These are phyloP conservation scores for Viola odorata DNA, from an alignment of 345 rosid species.

Conservation along the genomic window DNA sequence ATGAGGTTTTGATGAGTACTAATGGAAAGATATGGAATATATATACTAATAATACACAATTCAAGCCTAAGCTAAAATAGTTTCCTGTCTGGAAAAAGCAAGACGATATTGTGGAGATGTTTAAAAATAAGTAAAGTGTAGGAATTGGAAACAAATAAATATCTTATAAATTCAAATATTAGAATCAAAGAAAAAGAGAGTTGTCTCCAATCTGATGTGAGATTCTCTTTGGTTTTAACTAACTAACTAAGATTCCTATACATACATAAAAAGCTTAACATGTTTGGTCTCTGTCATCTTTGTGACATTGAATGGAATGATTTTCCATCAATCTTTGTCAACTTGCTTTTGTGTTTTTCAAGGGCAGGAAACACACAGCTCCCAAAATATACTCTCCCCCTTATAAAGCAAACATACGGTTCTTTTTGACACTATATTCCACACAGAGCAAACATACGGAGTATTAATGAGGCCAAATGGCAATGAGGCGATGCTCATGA, in stretches of 20 bases:
- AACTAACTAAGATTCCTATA: background rate
- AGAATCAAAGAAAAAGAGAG: too few relatives aligned
- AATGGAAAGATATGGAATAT: background rate
- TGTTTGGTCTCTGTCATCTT: background rate
- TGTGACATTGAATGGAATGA: constrained; percentile 2
- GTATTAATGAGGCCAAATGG: constrained; percentile 9
- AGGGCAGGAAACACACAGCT: constrained; percentile 28
- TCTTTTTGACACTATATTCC: background rate
- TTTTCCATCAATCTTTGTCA: constrained; percentile 13
- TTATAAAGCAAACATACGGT: constrained; percentile 24
- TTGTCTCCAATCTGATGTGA: too few relatives aligned
- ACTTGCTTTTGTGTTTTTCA: constrained; percentile 22
- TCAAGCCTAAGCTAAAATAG: background rate
- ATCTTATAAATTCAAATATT: too few relatives aligned
- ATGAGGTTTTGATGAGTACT: background rate
- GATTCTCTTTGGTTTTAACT: too few relatives aligned
- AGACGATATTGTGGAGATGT: too few relatives aligned
- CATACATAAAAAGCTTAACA: background rate
- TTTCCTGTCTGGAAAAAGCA: too few relatives aligned
- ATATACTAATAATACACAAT: background rate
- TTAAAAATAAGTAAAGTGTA: too few relatives aligned
- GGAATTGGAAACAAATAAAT: too few relatives aligned
- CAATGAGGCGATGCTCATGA: constrained; percentile 20
- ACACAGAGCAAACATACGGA: background rate
- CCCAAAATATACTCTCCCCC: constrained; percentile 49